Evolutionary conservation across 176 grass and related monocot species (phyloP), one percentile per base, ranked within the genome.

Genomic region (Ensete glaucum): DNA sequence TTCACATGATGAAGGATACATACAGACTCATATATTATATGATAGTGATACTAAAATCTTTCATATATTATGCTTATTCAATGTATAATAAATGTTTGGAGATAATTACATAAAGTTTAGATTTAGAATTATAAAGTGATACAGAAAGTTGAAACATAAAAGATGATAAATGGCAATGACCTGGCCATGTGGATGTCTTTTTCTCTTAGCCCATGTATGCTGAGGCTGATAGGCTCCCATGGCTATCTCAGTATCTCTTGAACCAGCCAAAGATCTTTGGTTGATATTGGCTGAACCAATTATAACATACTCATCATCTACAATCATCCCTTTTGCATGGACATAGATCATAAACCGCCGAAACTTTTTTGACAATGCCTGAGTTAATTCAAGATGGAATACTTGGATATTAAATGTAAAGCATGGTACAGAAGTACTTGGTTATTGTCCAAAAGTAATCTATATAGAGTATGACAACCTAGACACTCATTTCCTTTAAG

Each of bases 241-340:
- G 3, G 67, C 67, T 50, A 69, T 69, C 17, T 69, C 67, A 13
- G 67, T 69, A 14, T 69, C 67, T 69, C 67, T 69, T 50, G 67
- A 50, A 69, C 29, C 67, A 29, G 25, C 12, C 29, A 69, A 9
- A 9, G 67, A 69, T 69, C 67, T 69, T 29, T 69, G 67, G 29
- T 69, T 69, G 34, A 69, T 50, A 19, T 69, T 69, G 12, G 67
- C 67, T 19, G 67, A 69, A 1, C 67, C 67, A 27, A 69, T 17
- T 12, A 69, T 69, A 16, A 69, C 67, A 69, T 69, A 69, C 8
- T 69, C 67, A 69, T 69, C 67, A 69, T 69, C 67, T 17, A 69
- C 67, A 17, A 69, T 69, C 67, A 69, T 69, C 29, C 67, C 67
- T 50, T 69, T 69, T 29, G 67, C 25, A 8, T 69, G 67, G 16